Evolutionary conservation across 192 early-diverging fungal genomes (phyloP).

Genomic region (Podila clonocystis): DNA sequence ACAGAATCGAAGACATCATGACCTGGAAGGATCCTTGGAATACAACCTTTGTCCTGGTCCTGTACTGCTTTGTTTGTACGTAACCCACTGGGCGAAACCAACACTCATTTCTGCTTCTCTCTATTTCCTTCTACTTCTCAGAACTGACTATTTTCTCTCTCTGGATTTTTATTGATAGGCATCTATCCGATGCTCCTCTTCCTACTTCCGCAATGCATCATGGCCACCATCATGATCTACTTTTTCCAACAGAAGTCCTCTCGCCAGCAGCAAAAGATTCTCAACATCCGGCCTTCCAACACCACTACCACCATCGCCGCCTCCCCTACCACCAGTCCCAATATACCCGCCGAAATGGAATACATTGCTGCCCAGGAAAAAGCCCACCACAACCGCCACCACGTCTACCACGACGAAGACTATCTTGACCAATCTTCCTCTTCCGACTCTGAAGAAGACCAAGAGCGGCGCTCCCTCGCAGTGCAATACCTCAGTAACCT

Average conservation of each 20-base stretch:
- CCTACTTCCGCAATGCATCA: conserved; percentile 60
- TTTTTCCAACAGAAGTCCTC: conserved; percentile 60
- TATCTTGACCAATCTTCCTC: conserved; percentile 24
- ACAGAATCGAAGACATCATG: conserved; percentile 67
- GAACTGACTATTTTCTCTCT: conserved; percentile 6
- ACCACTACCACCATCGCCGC: background rate
- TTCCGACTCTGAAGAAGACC: conserved; percentile 10
- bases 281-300: conserved; percentile 15
- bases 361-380: conserved; percentile 35
- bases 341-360: conserved; percentile 13
- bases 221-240: conserved; percentile 61
- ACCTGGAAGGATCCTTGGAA: conserved; percentile 77
- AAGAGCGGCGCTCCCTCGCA: conserved; percentile 33
- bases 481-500: conserved; percentile 75
- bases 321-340: background rate
- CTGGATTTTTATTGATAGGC: conserved; percentile 41
- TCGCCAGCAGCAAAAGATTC: conserved; percentile 37
- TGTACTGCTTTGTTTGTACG: conserved; percentile 60
- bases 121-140: no score
- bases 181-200: conserved; percentile 65
- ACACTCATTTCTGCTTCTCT: no score
- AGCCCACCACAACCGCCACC: conserved; percentile 30
- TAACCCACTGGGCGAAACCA: background rate
- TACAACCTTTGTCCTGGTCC: conserved; percentile 61
- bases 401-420: conserved; percentile 44